These are phyloP conservation scores for Lichtheimia corymbifera DNA, from an alignment of 371 early-diverging fungal species.

Conservation along the genomic window DNA sequence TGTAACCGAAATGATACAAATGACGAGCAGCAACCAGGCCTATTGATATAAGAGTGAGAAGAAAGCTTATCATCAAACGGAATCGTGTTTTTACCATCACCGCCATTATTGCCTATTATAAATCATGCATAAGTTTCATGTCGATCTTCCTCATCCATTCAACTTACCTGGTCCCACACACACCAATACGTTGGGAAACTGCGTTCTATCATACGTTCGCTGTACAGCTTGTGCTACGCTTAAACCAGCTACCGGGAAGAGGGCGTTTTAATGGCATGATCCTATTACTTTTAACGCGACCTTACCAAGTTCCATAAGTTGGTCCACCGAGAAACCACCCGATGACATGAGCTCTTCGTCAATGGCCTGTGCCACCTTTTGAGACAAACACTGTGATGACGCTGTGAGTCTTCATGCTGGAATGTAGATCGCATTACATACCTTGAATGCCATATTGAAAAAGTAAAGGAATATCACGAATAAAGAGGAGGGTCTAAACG, in stretches of 20 bases:
- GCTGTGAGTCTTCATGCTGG: not conserved
- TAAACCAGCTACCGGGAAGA: conserved; percentile 69
- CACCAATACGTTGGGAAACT: conserved; percentile 62
- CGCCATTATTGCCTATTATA: conserved; percentile 83
- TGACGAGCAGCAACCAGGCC: conserved; percentile 92
- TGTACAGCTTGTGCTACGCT: conserved; percentile 88
- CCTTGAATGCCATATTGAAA: conserved; percentile 1
- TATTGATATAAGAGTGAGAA: conserved; percentile 9
- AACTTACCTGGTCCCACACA: conserved; percentile 77
- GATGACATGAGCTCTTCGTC: conserved; percentile 86
- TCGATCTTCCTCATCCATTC: not conserved
- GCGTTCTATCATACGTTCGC: conserved; percentile 59
- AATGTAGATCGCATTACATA: not conserved
- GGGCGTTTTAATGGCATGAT: not conserved
- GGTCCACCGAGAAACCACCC: conserved; percentile 86
- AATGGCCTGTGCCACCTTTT: conserved; percentile 74
- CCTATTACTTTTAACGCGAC: not conserved
- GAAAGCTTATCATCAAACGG: not conserved
- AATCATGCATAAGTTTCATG: conserved; percentile 1
- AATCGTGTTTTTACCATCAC: conserved; percentile 66
- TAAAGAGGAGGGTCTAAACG: too few relatives aligned
- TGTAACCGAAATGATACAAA: conserved; percentile 84
- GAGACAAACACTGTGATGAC: conserved; percentile 64
- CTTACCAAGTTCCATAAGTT: conserved; percentile 82
- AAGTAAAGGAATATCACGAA: too few relatives aligned